A percentile compares a stretch with the other conserved stretches of the same genome.
phyloP scores from a whole-genome alignment of 2,329 filamentous ascomycete species.

The Cladorrhinum sp. region DNA sequence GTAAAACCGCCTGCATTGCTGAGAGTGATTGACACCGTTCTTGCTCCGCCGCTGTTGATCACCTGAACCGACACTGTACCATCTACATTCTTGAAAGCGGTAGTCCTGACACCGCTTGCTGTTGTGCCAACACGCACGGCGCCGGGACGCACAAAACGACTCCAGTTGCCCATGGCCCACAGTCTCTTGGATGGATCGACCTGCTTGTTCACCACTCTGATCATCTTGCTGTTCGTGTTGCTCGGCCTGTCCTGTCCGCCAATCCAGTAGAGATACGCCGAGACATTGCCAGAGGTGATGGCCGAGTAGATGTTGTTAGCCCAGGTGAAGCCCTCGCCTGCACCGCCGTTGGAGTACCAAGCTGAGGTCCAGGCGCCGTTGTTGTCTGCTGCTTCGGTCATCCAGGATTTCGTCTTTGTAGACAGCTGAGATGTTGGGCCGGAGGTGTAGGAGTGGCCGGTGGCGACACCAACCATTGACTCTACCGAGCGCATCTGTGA shows the following conservation, averaged over 20 bases:
- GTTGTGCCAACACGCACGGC: constrained; percentile 29
- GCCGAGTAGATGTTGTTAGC: constrained; percentile 51
- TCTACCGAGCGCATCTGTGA: constrained; percentile 38
- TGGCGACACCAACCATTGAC: constrained; percentile 38
- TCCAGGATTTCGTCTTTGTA: constrained; percentile 41
- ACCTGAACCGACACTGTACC: constrained; percentile 32
- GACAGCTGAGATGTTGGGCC: constrained; percentile 35
- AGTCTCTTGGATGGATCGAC: constrained; percentile 29
- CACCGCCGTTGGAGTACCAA: constrained; percentile 44
- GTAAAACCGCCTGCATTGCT: background rate
- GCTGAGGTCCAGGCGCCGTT: constrained; percentile 37
- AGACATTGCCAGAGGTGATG: constrained; percentile 46
- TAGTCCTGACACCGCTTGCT: constrained; percentile 22
- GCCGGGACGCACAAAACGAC: constrained; percentile 31
- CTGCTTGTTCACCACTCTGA: constrained; percentile 24
- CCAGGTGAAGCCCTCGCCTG: constrained; percentile 54
- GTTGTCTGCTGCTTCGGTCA: constrained; percentile 47
- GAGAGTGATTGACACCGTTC: background rate
- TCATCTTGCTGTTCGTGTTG: constrained; percentile 30
- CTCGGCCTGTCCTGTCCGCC: constrained; percentile 28
- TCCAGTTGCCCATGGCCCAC: constrained; percentile 33
- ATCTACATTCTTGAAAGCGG: constrained; percentile 35
- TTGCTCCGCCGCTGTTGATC: constrained; percentile 28
- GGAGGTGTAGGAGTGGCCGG: constrained; percentile 41
- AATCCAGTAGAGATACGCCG: constrained; percentile 51